Conservation (phyloP, 2,329 filamentous ascomycete species). For the Aspergillus quadrilineatus region DNA sequence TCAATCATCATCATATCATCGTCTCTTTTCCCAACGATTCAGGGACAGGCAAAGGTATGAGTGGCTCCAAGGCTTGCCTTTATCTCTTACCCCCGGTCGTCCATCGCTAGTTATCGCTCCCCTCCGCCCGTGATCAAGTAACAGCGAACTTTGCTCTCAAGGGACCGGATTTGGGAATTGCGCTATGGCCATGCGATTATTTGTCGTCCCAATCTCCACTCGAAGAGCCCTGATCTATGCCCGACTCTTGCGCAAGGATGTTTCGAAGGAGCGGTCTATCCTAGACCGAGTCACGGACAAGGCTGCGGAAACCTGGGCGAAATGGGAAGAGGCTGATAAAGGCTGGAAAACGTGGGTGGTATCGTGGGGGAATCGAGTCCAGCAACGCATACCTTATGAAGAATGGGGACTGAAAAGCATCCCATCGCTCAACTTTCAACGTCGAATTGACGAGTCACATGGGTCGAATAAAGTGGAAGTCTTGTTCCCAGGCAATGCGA, state of each 20-base stretch:
- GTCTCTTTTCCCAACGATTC: not conserved
- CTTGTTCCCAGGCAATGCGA: slow-evolving; percentile 70
- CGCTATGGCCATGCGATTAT: slow-evolving; percentile 72
- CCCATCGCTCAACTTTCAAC: slow-evolving; percentile 71
- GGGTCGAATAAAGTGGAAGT: slow-evolving; percentile 65
- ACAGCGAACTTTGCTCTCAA: slow-evolving; percentile 5
- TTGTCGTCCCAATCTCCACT: slow-evolving; percentile 89
- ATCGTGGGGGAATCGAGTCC: slow-evolving; percentile 77
- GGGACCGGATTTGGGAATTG: not conserved
- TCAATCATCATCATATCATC: slow-evolving; percentile 2
- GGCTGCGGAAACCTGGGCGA: slow-evolving; percentile 74
- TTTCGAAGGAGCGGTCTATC: slow-evolving; percentile 55
- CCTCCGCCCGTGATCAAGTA: slow-evolving; percentile 7
- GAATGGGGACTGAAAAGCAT: slow-evolving; percentile 98
- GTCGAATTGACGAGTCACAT: slow-evolving; percentile 62
- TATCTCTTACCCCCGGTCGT: slow-evolving; percentile 19
- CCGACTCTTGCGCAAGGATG: slow-evolving; percentile 65
- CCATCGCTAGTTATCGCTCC: slow-evolving; percentile 23
- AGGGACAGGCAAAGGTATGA: slow-evolving; percentile 22
- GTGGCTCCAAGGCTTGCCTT: slow-evolving; percentile 19
- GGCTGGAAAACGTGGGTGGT: slow-evolving; percentile 90
- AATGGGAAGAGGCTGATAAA: slow-evolving; percentile 79
- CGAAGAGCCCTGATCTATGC: slow-evolving; percentile 89
- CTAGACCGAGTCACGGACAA: slow-evolving; percentile 69
- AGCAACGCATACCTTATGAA: slow-evolving; percentile 87